Base-by-base conservation (phyloP, 1,284 basidiomycete genomes). In the Malassezia globosa region DNA sequence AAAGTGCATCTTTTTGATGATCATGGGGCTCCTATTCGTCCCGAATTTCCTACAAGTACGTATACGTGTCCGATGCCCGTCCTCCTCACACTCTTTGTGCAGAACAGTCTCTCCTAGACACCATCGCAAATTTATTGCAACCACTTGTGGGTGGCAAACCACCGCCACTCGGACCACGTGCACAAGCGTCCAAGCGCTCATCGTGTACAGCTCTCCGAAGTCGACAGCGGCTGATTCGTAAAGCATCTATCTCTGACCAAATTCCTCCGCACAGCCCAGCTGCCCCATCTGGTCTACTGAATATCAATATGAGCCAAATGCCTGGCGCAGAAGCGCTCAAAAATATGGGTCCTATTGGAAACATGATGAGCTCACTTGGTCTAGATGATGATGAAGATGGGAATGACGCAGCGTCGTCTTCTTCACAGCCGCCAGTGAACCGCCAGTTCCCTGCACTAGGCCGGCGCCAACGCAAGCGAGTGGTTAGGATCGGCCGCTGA, bases 1-100 rank as follows among this genome's bases (percentile, higher is more conserved):
- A 82, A 88, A 59, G 85, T 95, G 10, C 45, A 58, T 25, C 84
- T 87, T 63, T 84, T 87, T 78, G 82, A 83, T 75, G 82, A 83
- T 64, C 84, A 92, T 44, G 81, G 85, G 0, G 75, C 76, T 52
- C 77, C 82, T 11, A 69, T 85, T 46, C 84, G 88, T 68, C 76
- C 80, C 1, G 73, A 76, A 21, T 81, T 92, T 63, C 82, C 80
- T 73, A 61, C 42, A 41, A 67, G 58, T 54, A 26, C 51, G 52
- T 54, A 33, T 21, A 24, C 21, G 16, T 34, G 3, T 14, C 31
- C 24, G 10, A 34, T 37, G 16, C 41, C 18, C 8, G 29, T n/a
- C n/a, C n/a, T n/a, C n/a, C n/a, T n/a, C n/a, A n/a, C n/a, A n/a
- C n/a, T n/a, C n/a, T n/a, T n/a, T n/a, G n/a, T 16, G 16, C 72